Base-by-base conservation (phyloP, 129 eudicot species). In the Centella asiatica region DNA sequence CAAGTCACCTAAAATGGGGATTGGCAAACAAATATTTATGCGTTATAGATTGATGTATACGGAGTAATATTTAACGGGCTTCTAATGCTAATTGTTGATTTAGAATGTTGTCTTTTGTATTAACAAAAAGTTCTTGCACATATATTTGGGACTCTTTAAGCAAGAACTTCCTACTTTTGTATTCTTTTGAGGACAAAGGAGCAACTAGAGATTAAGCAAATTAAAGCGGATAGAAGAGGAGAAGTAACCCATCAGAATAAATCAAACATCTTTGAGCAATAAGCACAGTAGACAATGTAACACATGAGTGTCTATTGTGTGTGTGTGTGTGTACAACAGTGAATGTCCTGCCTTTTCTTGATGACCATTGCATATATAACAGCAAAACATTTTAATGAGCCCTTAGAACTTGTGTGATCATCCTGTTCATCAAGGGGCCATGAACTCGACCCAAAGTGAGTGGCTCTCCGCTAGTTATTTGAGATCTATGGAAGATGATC, bases 401-500 rank as follows among this genome's bases (percentile, higher is more conserved):
- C 12, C 5, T 48, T 9, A 23, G 27, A 44, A 22, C 36, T 13
- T 62, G 15, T n/a, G n/a, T n/a, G n/a, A n/a, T 66, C 24, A 33
- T 4, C 18, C 26, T 37, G 1, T 8, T 32, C 22, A 8, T 57
- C 20, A 10, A 57, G 46, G 24, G 54, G 60, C 52, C 58, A 76
- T 70, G 76, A 46, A 29, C 61, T 50, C 44, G 6, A 39, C 23
- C 18, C 63, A 18, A 62, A 40, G 19, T 24, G 70, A 24, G 6
- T 19, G 27, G 24, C 0, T 54, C 4, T 69, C 80, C 20, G 36
- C 60, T 24, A 27, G 63, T 27, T 28, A 65, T 2, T 36, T 48
- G 46, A 74, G 47, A n/a, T 59, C 85, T 25, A 32, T 40, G 0
- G 82, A 78, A 47, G 78, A 78, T 48, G 90, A 82, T 67, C 68